Evolutionary conservation across 2,329 filamentous ascomycete genomes (phyloP).

Genomic region (Aureobasidium uvarum): DNA sequence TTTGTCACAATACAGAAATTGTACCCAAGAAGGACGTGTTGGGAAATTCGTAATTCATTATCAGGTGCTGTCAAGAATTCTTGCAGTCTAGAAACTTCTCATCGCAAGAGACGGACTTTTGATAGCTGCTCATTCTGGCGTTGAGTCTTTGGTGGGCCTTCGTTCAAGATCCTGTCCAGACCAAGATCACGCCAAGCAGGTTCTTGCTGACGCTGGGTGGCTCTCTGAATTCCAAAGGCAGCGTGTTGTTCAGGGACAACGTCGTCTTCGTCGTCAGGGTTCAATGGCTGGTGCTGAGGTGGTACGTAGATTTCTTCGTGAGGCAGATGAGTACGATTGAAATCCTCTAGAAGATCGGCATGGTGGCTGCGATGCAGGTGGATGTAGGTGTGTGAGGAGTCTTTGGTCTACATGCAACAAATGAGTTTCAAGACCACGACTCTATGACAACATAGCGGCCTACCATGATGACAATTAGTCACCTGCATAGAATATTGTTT

Average conservation of each 20-base stretch:
- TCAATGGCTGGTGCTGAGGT: constrained; percentile 73
- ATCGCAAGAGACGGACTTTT: constrained; percentile 19
- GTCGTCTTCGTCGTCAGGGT: constrained; percentile 85
- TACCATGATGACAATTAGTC: constrained; percentile 1
- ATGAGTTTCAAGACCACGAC: too few species aligned
- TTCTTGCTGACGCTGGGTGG: constrained; percentile 69
- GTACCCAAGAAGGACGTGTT: background rate
- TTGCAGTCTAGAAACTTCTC: background rate
- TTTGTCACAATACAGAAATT: background rate
- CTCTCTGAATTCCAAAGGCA: constrained; percentile 79
- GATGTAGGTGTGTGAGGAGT: constrained; percentile 70
- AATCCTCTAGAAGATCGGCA: constrained; percentile 72
- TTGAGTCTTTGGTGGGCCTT: constrained; percentile 51
- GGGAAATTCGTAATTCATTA: background rate
- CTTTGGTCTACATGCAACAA: constrained; percentile 38
- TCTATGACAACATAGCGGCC: background rate
- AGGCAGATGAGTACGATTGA: constrained; percentile 44
- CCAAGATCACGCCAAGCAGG: constrained; percentile 77
- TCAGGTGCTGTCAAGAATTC: background rate
- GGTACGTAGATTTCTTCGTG: constrained; percentile 79
- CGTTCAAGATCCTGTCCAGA: constrained; percentile 66
- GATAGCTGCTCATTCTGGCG: constrained; percentile 10
- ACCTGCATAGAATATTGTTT: background rate
- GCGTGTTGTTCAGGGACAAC: constrained; percentile 86
- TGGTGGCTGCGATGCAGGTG: constrained; percentile 71